Percentiles rank a stretch among this genome's conserved stretches.
Conservation (phyloP, 176 grass and related monocot species). For the Tillandsia fasciculata region DNA sequence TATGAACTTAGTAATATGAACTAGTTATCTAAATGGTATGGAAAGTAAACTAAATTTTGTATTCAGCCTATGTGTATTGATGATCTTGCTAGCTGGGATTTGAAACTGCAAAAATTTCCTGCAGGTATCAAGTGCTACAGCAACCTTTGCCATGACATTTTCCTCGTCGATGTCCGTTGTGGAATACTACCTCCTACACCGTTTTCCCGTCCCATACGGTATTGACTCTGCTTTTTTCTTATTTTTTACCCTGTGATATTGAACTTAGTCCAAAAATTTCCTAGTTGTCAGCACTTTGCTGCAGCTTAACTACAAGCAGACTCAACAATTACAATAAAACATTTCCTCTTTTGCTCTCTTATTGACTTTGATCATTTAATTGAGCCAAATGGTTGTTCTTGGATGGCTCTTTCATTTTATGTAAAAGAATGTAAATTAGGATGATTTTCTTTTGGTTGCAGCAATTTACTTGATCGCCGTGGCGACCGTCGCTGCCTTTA, state of each 20-base stretch:
- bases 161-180: conserved; percentile 72
- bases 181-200: conserved; percentile 62
- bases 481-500: conserved; percentile 58
- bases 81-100: no score
- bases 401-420: neutral
- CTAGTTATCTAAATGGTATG: no score
- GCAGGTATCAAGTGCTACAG: conserved; percentile 70
- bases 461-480: conserved; percentile 48
- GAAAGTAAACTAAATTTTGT: no score
- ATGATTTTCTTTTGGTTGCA: conserved; percentile 21
- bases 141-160: conserved; percentile 90
- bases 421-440: neutral
- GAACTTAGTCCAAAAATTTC: neutral
- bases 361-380: neutral
- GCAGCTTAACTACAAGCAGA: no score
- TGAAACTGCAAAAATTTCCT: neutral
- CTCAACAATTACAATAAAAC: no score
- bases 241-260: neutral
- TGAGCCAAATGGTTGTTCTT: neutral
- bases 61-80: no score
- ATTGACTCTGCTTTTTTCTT: neutral
- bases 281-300: neutral
- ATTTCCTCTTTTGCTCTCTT: no score
- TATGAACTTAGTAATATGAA: no score
- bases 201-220: conserved; percentile 71